Percentiles rank a stretch among this genome's conserved stretches.
phyloP scores from a whole-genome alignment of 2,329 filamentous ascomycete genomes.

The Xylariaceae sp. region DNA sequence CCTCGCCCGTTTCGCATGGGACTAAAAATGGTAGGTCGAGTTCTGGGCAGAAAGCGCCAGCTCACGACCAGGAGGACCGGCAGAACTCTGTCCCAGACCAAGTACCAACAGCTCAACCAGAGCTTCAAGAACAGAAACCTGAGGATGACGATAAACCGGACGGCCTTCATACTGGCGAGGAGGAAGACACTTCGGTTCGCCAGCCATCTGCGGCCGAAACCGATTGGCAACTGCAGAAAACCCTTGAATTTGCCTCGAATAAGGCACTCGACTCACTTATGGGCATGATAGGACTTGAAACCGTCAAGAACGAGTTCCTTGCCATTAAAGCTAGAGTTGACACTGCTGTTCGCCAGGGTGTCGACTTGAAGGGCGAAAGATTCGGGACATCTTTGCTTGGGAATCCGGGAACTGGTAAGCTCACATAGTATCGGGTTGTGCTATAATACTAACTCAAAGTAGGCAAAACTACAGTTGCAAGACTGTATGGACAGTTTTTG shows the following conservation, averaged over 20 bases:
- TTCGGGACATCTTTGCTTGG: conserved; percentile 47
- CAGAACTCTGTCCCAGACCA: not conserved
- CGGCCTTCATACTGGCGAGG: not conserved
- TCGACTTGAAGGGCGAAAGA: conserved; percentile 48
- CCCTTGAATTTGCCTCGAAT: conserved; percentile 6
- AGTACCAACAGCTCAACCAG: not conserved
- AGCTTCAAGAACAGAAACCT: not conserved
- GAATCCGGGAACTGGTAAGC: conserved; percentile 58
- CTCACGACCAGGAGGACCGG: not conserved
- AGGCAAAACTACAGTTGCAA: conserved; percentile 73
- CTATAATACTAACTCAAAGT: not conserved
- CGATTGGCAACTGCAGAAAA: conserved; percentile 9
- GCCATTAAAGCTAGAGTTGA: conserved; percentile 55
- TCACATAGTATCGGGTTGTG: not conserved
- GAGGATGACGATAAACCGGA: not conserved
- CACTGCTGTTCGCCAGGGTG: conserved; percentile 45
- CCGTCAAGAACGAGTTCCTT: conserved; percentile 55
- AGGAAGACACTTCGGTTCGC: not conserved
- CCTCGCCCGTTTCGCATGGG: not conserved
- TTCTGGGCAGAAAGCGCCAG: not conserved
- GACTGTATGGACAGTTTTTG: conserved; percentile 64
- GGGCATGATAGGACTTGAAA: conserved; percentile 56
- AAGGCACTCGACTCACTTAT: conserved; percentile 52
- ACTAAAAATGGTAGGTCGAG: not conserved
- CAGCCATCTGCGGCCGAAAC: conserved; percentile 1